These are phyloP conservation scores for Quercus agrifolia DNA, from an alignment of 306 rosid genomes.

Conservation along the genomic window DNA sequence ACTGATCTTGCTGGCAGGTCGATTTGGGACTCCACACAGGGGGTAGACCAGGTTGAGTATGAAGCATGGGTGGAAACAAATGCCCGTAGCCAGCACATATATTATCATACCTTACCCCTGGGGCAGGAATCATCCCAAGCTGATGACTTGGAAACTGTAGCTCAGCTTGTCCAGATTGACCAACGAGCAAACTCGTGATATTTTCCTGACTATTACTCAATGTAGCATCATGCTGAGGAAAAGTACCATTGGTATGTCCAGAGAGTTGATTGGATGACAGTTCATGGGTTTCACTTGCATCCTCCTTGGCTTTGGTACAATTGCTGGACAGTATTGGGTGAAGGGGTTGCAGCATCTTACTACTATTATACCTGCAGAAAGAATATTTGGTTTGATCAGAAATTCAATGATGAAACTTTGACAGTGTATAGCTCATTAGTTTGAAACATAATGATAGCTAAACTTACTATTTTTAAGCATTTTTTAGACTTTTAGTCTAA, in stretches of 20 bases:
- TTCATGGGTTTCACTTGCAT: slow-evolving; percentile 31
- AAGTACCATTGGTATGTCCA: neutral
- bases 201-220: slow-evolving; percentile 22
- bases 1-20: slow-evolving; percentile 29
- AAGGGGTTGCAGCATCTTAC: slow-evolving; percentile 36
- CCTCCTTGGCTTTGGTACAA: slow-evolving; percentile 20
- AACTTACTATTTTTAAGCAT: too few relatives aligned
- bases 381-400: slow-evolving; percentile 11
- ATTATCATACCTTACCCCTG: slow-evolving; percentile 31
- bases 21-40: slow-evolving; percentile 28
- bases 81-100: slow-evolving; percentile 21
- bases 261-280: neutral
- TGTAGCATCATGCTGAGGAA: slow-evolving; percentile 22
- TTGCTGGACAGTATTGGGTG: slow-evolving; percentile 18
- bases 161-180: slow-evolving; percentile 34
- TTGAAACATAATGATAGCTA: too few relatives aligned
- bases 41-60: slow-evolving; percentile 27
- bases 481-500: too few relatives aligned
- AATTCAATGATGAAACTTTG: neutral
- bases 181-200: slow-evolving; percentile 3
- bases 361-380: slow-evolving; percentile 51
- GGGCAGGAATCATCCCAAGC: slow-evolving; percentile 29
- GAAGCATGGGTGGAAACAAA: slow-evolving; percentile 34
- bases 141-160: slow-evolving; percentile 26
- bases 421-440: too few relatives aligned